Conservation (phyloP, 2,329 filamentous ascomycete species). For the Epichloe glyceriae region DNA sequence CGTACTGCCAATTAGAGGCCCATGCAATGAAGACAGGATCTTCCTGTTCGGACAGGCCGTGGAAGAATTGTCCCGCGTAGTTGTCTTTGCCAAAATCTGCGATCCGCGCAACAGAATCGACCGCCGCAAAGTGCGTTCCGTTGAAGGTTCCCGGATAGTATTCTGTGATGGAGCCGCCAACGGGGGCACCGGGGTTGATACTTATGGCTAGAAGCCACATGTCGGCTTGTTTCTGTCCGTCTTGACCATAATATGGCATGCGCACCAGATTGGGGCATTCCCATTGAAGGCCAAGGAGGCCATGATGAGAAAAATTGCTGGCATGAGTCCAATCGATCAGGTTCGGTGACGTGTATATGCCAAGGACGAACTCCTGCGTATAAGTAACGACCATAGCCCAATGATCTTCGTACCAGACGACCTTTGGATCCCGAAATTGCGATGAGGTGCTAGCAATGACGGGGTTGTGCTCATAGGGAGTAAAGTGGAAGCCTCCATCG, state of each 20-base stretch:
- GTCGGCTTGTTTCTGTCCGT: conserved; percentile 11
- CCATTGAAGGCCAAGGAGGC: conserved; percentile 41
- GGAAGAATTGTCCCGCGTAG: conserved; percentile 24
- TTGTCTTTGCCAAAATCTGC: conserved; percentile 25
- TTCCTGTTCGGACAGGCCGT: conserved; percentile 11
- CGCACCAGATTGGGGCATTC: conserved; percentile 51
- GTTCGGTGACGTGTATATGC: conserved; percentile 48
- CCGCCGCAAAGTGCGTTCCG: conserved; percentile 43
- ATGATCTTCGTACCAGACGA: conserved; percentile 40
- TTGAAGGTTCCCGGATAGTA: conserved; percentile 50
- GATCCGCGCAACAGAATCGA: conserved; percentile 16
- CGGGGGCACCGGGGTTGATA: conserved; percentile 43
- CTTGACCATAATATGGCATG: conserved; percentile 31
- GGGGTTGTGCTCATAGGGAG: conserved; percentile 45
- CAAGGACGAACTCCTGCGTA: conserved; percentile 37
- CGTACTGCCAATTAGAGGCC: conserved; percentile 24
- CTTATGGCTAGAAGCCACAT: conserved; percentile 35
- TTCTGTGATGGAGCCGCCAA: conserved; percentile 40
- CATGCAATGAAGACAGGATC: conserved; percentile 21
- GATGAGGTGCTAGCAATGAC: conserved; percentile 40
- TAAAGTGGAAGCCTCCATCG: conserved; percentile 50
- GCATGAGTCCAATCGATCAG: conserved; percentile 40
- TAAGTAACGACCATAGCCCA: conserved; percentile 49
- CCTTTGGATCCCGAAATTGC: conserved; percentile 54
- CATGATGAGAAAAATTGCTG: conserved; percentile 41